phyloP scores from a whole-genome alignment of 2,329 filamentous ascomycete genomes.

The Talaromyces sp. region DNA sequence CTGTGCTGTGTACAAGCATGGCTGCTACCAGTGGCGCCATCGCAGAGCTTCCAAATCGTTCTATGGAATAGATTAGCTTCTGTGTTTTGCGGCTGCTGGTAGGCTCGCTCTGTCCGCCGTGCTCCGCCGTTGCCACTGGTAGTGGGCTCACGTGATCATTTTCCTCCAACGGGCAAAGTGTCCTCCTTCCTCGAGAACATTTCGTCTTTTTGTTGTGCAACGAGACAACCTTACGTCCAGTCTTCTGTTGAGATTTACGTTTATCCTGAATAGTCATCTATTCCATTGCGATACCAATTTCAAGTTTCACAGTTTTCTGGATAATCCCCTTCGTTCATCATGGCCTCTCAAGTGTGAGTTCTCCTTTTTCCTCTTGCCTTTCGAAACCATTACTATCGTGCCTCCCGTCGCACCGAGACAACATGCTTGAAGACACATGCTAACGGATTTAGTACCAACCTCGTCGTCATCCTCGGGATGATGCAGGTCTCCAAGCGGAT shows the following conservation, averaged over 20 bases:
- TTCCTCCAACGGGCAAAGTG: conserved; percentile 10
- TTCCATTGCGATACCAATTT: not conserved
- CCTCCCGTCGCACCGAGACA: not conserved
- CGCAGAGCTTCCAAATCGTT: conserved; percentile 8
- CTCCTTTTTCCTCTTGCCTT: not conserved
- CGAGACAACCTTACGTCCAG: not conserved
- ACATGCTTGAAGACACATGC: not conserved
- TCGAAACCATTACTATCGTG: not conserved
- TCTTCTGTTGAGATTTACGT: not conserved
- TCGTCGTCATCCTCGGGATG: conserved; percentile 92
- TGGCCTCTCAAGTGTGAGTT: conserved; percentile 64
- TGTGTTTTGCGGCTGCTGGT: not conserved
- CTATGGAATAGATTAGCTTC: not conserved
- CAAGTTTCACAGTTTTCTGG: not conserved
- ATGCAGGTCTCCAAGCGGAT: conserved; percentile 98
- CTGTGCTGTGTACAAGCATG: not conserved
- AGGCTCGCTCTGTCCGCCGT: not conserved
- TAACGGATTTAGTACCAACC: conserved; percentile 67
- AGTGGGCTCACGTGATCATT: conserved; percentile 4
- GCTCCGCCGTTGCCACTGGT: conserved; percentile 9
- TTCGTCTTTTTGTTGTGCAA: not conserved
- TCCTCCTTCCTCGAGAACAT: conserved; percentile 4
- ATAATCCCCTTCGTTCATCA: conserved; percentile 39
- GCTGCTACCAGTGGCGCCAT: conserved; percentile 3
- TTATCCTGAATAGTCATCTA: not conserved